These are phyloP conservation scores for Blumeriella jaapii DNA, from an alignment of 2,329 filamentous ascomycete genomes.

Conservation along the genomic window DNA sequence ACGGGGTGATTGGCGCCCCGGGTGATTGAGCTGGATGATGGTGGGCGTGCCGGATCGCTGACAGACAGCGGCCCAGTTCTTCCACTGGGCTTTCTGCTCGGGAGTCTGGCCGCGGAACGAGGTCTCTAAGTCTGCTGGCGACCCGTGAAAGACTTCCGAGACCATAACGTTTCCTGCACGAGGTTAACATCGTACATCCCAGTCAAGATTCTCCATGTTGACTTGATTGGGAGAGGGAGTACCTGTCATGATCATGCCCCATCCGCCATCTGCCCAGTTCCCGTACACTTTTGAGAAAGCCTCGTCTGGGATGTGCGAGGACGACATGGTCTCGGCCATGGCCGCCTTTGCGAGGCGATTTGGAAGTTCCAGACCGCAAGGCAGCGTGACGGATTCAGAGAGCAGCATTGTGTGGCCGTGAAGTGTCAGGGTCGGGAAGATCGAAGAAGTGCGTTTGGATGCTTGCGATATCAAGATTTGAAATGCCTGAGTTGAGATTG, in stretches of 20 bases:
- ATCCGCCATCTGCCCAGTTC: slow-evolving; percentile 41
- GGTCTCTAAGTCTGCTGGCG: slow-evolving; percentile 27
- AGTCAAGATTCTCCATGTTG: too few relatives aligned
- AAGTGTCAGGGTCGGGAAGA: too few relatives aligned
- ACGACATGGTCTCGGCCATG: slow-evolving; percentile 36
- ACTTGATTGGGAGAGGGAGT: neutral
- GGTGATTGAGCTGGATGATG: slow-evolving; percentile 37
- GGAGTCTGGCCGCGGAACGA: slow-evolving; percentile 17
- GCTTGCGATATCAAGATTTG: too few relatives aligned
- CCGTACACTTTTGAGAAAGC: slow-evolving; percentile 36
- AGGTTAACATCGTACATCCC: neutral
- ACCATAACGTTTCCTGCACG: slow-evolving; percentile 35
- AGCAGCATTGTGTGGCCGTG: slow-evolving; percentile 14
- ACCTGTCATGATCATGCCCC: slow-evolving; percentile 41
- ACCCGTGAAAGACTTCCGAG: slow-evolving; percentile 30
- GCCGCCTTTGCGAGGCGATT: slow-evolving; percentile 37
- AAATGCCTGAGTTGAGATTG: too few relatives aligned
- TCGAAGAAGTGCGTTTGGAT: too few relatives aligned
- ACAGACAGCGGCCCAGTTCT: slow-evolving; percentile 27
- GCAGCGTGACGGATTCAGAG: slow-evolving; percentile 19
- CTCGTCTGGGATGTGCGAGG: slow-evolving; percentile 33
- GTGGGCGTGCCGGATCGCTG: slow-evolving; percentile 28
- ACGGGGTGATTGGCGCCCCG: slow-evolving; percentile 34
- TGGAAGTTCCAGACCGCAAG: slow-evolving; percentile 42
- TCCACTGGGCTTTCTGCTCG: slow-evolving; percentile 28